A percentile compares a stretch with the other conserved stretches of the same genome.
phyloP scores from a whole-genome alignment of 2,329 filamentous ascomycete species.

The Cercospora canescens region DNA sequence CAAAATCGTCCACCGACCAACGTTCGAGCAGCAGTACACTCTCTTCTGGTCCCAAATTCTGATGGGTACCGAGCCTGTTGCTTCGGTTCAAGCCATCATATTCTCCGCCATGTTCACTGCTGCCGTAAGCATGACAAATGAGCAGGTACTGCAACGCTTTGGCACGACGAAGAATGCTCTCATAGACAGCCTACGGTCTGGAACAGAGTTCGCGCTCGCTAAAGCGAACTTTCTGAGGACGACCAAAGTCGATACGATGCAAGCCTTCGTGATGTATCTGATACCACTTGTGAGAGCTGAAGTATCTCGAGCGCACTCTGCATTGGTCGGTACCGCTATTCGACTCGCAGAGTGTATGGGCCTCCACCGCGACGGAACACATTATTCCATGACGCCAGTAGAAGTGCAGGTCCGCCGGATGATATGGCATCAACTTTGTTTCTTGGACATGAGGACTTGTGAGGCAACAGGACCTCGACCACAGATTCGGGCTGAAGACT shows the following conservation, averaged over 20 bases:
- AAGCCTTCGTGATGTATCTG: conserved; percentile 76
- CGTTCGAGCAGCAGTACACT: conserved; percentile 65
- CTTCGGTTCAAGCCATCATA: conserved; percentile 66
- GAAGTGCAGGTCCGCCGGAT: conserved; percentile 71
- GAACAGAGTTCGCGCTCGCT: conserved; percentile 65
- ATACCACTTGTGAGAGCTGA: conserved; percentile 71
- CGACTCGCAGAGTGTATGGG: conserved; percentile 77
- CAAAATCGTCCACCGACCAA: conserved; percentile 66
- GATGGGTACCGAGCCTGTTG: conserved; percentile 60
- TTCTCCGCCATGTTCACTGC: conserved; percentile 71
- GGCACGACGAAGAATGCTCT: conserved; percentile 58
- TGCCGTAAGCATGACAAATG: conserved; percentile 61
- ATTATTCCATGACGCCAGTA: conserved; percentile 64
- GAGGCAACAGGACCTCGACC: conserved; percentile 73
- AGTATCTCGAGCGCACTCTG: conserved; percentile 71
- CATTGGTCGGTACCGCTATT: conserved; percentile 69
- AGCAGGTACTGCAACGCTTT: conserved; percentile 52
- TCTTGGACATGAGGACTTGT: conserved; percentile 72
- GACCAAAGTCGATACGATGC: conserved; percentile 71
- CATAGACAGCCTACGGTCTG: conserved; percentile 64
- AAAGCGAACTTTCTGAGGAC: conserved; percentile 72
- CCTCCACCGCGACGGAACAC: conserved; percentile 68
- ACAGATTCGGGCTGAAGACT: conserved; percentile 71
- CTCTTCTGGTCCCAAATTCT: conserved; percentile 65
- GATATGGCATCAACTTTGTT: conserved; percentile 77